Base-by-base conservation (phyloP, 768 basidiomycete genomes). In the Mycena olivaceomarginata region DNA sequence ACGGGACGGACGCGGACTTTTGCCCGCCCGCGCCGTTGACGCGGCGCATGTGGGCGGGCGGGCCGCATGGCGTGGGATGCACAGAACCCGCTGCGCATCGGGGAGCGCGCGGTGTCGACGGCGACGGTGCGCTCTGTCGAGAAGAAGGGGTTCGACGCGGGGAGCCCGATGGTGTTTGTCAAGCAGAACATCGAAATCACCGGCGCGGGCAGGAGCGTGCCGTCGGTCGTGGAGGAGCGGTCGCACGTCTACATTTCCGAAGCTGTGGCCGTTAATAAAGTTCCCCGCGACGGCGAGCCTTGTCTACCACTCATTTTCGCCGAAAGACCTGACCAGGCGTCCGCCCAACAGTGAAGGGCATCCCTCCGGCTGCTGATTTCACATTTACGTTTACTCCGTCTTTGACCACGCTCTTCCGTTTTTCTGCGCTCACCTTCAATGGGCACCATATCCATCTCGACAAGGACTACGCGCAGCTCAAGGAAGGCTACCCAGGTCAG, bases 391-490 rank as follows among this genome's bases (percentile, higher is more conserved):
- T 92, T 82, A 91, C 85, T 13, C 96, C 96, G 4, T 92, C 90
- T 37, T 83, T 92, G 39, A 92, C 93, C 8, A 95, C 93, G 0
- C 86, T 97, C 20, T 97, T 97, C 87, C 92, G 95, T 31, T 97
- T 94, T 85, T 97, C 95, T 6, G 95, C 96, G n/a, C 87, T 97
- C n/a, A 97, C 93, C 72, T 96, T 95, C 87, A 97, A 97, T 78
- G 94, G 91, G 12, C 96, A 97, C 79, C 89, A 92, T 79, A 95
- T 97, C 78, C 96, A 97, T 84, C 90, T 97, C 39, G 95, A 97
- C 85, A 91, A 91, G 73, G 91, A 93, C 25, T 96, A 93, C 80
- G 92, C 94, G 4, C 91, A 90, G 56, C 83, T 86, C n/a, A 88
- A 87, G 37, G 95, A 97, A 85, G 94, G 94, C 10, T 95, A 96